Conservation (phyloP, 2,329 filamentous ascomycete species). For the Penicillium aurantiogriseum region DNA sequence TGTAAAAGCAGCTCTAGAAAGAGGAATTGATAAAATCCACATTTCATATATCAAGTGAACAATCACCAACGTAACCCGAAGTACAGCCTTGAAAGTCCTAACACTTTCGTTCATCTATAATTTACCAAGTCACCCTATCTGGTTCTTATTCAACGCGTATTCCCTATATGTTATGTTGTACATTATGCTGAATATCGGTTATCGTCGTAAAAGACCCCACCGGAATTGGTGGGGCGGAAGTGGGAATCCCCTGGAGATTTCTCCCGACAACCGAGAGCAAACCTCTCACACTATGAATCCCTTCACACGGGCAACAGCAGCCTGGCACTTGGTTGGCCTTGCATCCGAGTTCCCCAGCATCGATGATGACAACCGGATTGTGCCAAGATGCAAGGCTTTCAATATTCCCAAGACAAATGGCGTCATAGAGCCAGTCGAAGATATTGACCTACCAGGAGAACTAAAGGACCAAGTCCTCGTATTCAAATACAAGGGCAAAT, state of each 20-base stretch:
- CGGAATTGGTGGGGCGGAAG: slow-evolving; percentile 1
- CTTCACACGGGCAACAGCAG: slow-evolving; percentile 22
- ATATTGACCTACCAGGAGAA: slow-evolving; percentile 38
- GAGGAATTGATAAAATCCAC: neutral
- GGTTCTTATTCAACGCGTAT: neutral
- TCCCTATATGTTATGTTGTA: neutral
- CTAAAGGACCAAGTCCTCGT: slow-evolving; percentile 63
- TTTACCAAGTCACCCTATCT: neutral
- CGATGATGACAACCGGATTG: slow-evolving; percentile 36
- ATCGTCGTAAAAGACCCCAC: neutral
- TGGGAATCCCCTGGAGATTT: neutral
- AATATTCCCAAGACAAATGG: slow-evolving; percentile 42
- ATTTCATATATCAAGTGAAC: neutral
- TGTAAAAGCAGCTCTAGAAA: neutral
- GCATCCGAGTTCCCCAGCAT: slow-evolving; percentile 57
- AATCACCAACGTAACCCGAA: neutral
- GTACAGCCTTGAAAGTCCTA: neutral
- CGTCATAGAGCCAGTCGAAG: slow-evolving; percentile 24
- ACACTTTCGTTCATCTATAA: neutral
- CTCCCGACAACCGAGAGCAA: neutral
- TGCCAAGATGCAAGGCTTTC: slow-evolving; percentile 60
- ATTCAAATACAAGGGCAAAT: slow-evolving; percentile 61
- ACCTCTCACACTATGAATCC: slow-evolving; percentile 17
- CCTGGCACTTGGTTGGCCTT: slow-evolving; percentile 55
- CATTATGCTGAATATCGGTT: neutral